phyloP scores from a whole-genome alignment of 2,329 filamentous ascomycete genomes.

The Aspergillus spinulosporus region DNA sequence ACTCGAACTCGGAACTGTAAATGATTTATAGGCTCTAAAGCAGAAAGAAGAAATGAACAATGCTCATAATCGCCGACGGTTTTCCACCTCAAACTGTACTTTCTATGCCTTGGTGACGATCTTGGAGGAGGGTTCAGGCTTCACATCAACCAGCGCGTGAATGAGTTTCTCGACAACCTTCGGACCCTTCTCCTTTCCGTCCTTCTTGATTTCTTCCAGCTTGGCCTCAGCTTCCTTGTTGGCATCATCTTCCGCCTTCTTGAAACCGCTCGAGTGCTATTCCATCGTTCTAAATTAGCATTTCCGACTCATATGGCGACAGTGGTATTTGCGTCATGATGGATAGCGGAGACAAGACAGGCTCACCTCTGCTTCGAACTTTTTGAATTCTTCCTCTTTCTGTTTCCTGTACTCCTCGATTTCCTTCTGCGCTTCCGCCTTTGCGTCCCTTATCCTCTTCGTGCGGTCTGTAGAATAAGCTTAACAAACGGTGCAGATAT shows the following conservation, averaged over 20 bases:
- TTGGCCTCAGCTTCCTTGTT: constrained; percentile 77
- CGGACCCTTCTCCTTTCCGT: constrained; percentile 75
- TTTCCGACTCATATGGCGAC: background rate
- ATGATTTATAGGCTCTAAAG: constrained; percentile 19
- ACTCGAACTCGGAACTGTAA: constrained; percentile 12
- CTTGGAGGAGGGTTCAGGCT: constrained; percentile 65
- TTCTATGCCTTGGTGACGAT: constrained; percentile 39
- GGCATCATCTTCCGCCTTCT: constrained; percentile 75
- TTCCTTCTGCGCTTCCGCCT: constrained; percentile 95
- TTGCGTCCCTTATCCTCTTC: constrained; percentile 94
- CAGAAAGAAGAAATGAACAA: constrained; percentile 17
- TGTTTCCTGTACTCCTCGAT: constrained; percentile 86
- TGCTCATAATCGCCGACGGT: constrained; percentile 8
- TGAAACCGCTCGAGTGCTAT: constrained; percentile 90
- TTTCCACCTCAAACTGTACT: constrained; percentile 11
- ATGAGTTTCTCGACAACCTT: constrained; percentile 82
- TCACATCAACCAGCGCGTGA: constrained; percentile 78
- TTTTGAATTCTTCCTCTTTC: constrained; percentile 94
- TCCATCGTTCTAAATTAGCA: constrained; percentile 6
- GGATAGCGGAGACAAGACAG: background rate
- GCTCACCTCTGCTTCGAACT: constrained; percentile 77
- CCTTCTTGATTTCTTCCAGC: constrained; percentile 76
- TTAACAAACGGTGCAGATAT: constrained; percentile 12
- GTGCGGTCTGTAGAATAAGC: constrained; percentile 68
- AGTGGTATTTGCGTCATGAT: background rate